Percentiles rank a stretch among this genome's conserved stretches.
These are phyloP conservation scores for Ganoderma boninense DNA, from an alignment of 1,284 basidiomycete genomes.

Conservation along the genomic window DNA sequence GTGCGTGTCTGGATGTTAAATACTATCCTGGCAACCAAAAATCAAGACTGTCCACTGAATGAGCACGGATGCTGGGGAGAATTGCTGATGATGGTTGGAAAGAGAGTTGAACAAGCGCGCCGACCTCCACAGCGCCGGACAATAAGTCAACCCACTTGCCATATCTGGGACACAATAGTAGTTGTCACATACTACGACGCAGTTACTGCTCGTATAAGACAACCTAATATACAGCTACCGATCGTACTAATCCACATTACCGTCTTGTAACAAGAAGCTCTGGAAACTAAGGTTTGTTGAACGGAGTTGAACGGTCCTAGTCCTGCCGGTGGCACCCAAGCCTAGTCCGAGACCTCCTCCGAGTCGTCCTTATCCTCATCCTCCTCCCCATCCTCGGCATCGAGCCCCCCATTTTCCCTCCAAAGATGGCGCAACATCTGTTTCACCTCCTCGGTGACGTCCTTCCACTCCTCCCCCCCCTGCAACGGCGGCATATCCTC, in stretches of 20 bases:
- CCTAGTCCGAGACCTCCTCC: too few species aligned
- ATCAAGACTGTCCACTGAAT: too few species aligned
- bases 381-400: neutral
- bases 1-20: too few species aligned
- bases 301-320: too few species aligned
- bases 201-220: too few species aligned
- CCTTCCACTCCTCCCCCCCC: slow-evolving; percentile 23
- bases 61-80: neutral
- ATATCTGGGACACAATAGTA: neutral
- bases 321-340: too few species aligned
- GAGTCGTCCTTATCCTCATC: neutral
- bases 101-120: neutral
- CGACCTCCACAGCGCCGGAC: neutral
- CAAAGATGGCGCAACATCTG: slow-evolving; percentile 11
- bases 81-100: neutral
- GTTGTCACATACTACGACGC: neutral
- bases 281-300: too few species aligned
- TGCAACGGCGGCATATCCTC: neutral
- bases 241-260: too few species aligned
- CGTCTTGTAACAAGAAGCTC: too few species aligned
- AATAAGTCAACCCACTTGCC: neutral
- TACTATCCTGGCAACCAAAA: too few species aligned
- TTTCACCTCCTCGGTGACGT: slow-evolving; percentile 23
- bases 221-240: too few species aligned
- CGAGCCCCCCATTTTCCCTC: neutral